Evolutionary conservation across 371 early-diverging fungal genomes (phyloP).

Genomic region (Rhizopus delemar): DNA sequence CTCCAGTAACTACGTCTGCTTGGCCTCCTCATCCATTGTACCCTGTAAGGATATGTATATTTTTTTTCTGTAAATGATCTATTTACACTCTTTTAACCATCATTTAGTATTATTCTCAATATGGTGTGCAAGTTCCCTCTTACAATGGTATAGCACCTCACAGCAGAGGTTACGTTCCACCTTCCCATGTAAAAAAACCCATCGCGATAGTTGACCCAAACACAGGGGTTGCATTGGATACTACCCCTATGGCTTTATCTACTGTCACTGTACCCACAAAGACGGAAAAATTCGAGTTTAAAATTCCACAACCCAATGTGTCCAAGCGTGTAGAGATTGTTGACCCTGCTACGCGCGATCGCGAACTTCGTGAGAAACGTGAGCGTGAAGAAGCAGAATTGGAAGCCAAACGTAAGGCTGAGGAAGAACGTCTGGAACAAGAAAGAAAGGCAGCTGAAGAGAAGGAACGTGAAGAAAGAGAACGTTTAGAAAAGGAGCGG

Average conservation of each 20-base stretch:
- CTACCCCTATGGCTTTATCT: conserved; percentile 23
- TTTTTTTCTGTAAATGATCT: no score
- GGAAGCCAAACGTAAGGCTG: conserved; percentile 37
- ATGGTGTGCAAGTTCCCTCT: conserved; percentile 18
- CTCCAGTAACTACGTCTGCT: conserved; percentile 24
- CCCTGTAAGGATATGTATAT: no score
- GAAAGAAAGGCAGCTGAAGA: conserved; percentile 14
- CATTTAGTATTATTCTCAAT: conserved; percentile 20
- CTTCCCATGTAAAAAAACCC: conserved; percentile 43
- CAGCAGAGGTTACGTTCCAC: conserved; percentile 39
- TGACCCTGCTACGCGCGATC: conserved; percentile 53
- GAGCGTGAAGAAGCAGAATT: conserved; percentile 53
- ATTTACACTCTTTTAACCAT: no score
- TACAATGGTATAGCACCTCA: conserved; percentile 1
- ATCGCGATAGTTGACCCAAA: conserved; percentile 75
- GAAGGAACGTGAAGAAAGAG: conserved; percentile 9
- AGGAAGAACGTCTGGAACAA: conserved; percentile 25
- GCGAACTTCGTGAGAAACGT: conserved; percentile 30
- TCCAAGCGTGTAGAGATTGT: conserved; percentile 64
- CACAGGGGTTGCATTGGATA: conserved; percentile 62
- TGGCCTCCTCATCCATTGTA: no score
- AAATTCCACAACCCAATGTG: conserved; percentile 30
- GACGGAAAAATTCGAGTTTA: conserved; percentile 30
- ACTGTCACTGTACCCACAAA: conserved; percentile 16
- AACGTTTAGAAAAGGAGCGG: conserved; percentile 37